Evolutionary conservation across 331 rosid species (phyloP), one percentile per base, ranked within the genome.

Genomic region (Phaseolus coccineus): DNA sequence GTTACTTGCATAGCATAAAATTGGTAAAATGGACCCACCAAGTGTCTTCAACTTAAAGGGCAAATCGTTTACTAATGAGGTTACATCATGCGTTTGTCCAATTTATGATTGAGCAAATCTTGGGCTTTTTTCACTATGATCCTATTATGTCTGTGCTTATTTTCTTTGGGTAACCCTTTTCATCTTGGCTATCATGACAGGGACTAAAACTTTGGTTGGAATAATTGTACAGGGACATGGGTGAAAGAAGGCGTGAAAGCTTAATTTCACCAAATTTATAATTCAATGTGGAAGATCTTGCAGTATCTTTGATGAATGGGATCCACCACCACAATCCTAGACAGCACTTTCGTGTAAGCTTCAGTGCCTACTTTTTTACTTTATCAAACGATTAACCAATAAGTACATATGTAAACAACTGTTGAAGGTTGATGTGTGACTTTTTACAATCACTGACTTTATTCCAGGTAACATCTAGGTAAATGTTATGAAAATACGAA

Each of bases 231-330:
- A 68, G 53, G 69, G 73, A 31, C 50, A 62, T 69, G 64, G 52
- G 42, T 53, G 79, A 77, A 82, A 74, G 79, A 64, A 82, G 74
- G 74, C 80, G 31, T 53, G 82, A 77, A 82, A 84, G 78, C 80
- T 74, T 84, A 52, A 74, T 22, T 79, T 66, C 51, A 74, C 78
- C 80, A 79, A 74, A 58, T 83, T 50, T 62, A 83, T 53, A 71
- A 68, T 79, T 73, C 66, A 56, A 15, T 74, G 66, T 33, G 59
- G 76, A 71, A 63, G 51, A 53, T 74, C 22, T 77, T 67, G 14
- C 63, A 77, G 86, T 73, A 73, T 77, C 77, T 73, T 69, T 50
- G 42, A 72, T 56, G 51, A 62, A 78, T 78, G 83, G 80, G 77
- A 73, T 56, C 78, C 82, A 64, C 86, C 77, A 57, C 73, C 56